Evolutionary conservation across 306 rosid species (phyloP), one percentile per base, ranked within the genome.

Genomic region (Acacia confusa): DNA sequence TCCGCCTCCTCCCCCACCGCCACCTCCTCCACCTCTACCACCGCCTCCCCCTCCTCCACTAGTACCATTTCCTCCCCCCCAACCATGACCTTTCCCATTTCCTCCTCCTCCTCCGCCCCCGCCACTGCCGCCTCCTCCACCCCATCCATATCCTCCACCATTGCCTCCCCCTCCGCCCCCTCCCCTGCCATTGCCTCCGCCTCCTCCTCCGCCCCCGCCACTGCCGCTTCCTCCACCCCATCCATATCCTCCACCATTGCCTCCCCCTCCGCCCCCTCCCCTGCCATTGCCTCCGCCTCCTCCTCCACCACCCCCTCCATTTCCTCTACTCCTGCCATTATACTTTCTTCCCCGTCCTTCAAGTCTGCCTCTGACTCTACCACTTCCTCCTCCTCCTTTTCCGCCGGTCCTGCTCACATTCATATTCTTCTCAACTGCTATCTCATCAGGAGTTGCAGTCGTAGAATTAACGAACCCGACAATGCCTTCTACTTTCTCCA

Each of bases 371-470:
- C 41, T 12, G 0, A 16, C 44, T 4, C 36, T 36, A 0, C 76
- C 60, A 1, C 76, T 68, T 10, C 68, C 82, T 2, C 77, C 79
- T 7, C 61, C 73, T 73, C 83, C 83, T 9, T n/a, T 68, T 9
- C 78, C 72, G 0, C 43, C 53, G 47, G 16, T 63, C 28, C 40
- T 67, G 8, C 64, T 64, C 24, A 34, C 20, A 67, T 52, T 67
- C 14, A 40, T 25, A 17, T 83, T 86, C 58, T 64, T 80, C 67
- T 32, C 80, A 28, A 41, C 82, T 28, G 64, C 25, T 20, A 63
- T 45, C 15, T 69, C 25, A 11, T 61, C 81, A 2, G 74, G 77
- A 65, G 16, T 73, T 22, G 16, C 38, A 74, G 64, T 8, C 0
- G 77, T 53, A 34, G 82, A 52, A 70, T 75, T 65, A 1, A 6